A percentile compares a stretch with the other conserved stretches of the same genome.
Evolutionary conservation across 768 basidiomycete species (phyloP).

Genomic region (Panaeolus cyanescens): DNA sequence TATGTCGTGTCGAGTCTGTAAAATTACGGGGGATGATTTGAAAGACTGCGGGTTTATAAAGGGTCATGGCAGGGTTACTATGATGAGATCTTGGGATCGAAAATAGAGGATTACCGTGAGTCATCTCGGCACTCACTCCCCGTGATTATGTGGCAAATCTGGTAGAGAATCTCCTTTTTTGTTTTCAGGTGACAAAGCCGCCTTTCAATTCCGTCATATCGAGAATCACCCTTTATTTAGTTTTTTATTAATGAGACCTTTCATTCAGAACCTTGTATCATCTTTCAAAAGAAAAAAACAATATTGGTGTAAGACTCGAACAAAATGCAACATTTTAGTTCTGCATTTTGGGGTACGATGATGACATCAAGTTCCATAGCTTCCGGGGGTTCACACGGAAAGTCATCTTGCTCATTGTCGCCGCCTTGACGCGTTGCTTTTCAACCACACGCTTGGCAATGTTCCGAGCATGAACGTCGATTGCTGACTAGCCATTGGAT

Average conservation of each 20-base stretch:
- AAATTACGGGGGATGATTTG: neutral
- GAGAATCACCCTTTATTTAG: neutral
- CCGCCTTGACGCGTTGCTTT: neutral
- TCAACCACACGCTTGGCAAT: neutral
- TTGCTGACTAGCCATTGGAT: neutral
- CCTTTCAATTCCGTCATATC: neutral
- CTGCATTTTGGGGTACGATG: neutral
- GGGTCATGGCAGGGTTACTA: neutral
- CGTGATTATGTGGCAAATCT: slow-evolving; percentile 2
- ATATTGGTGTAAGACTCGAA: too few relatives aligned
- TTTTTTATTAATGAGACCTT: neutral
- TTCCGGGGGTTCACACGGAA: slow-evolving; percentile 3
- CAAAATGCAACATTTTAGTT: neutral
- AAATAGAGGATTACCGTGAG: neutral
- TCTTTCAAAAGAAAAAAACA: too few relatives aligned
- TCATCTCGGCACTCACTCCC: neutral
- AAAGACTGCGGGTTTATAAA: neutral
- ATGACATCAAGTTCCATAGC: neutral
- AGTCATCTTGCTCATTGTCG: neutral
- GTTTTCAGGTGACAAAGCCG: neutral
- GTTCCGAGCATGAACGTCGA: neutral
- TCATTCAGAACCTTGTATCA: neutral
- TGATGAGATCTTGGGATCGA: slow-evolving; percentile 1
- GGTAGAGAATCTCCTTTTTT: neutral
- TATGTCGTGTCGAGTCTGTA: neutral